A percentile compares a stretch with the other conserved stretches of the same genome.
Evolutionary conservation across 164 flowering plant species (phyloP).

Genomic region (Chloranthus sessilifolius): DNA sequence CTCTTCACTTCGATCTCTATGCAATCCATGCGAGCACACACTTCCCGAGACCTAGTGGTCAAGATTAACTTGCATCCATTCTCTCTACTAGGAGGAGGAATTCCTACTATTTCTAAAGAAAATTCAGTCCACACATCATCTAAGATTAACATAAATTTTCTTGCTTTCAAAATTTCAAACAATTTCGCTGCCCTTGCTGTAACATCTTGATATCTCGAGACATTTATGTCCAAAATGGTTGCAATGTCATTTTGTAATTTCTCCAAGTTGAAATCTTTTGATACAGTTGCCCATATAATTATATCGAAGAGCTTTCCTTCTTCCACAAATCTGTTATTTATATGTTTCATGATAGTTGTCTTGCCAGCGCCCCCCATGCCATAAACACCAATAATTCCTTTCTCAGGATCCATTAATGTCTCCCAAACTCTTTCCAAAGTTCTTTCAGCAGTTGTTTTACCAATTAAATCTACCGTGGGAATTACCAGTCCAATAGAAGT

Average conservation of each 20-base stretch:
- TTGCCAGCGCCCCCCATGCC: too few relatives aligned
- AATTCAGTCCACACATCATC: slow-evolving; percentile 4
- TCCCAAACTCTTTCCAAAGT: too few relatives aligned
- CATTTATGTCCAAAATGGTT: neutral
- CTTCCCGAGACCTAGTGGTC: neutral
- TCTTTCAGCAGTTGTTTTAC: too few relatives aligned
- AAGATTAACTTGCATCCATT: neutral
- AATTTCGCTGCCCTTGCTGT: neutral
- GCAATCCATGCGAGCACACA: neutral
- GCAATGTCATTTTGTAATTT: neutral
- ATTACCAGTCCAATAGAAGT: too few relatives aligned
- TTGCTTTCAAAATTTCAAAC: neutral
- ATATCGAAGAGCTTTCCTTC: too few relatives aligned
- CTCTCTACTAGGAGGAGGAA: neutral
- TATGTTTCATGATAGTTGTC: too few relatives aligned
- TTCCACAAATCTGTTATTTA: too few relatives aligned
- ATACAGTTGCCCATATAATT: too few relatives aligned
- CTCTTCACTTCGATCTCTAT: neutral
- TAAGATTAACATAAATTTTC: neutral
- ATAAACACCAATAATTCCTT: too few relatives aligned
- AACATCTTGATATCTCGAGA: neutral
- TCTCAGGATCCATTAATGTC: too few relatives aligned
- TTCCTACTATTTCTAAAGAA: neutral
- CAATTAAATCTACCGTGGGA: too few relatives aligned
- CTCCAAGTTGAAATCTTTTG: too few relatives aligned